Conservation (phyloP, 257 asterid species). For the Solanum raphanifolium region DNA sequence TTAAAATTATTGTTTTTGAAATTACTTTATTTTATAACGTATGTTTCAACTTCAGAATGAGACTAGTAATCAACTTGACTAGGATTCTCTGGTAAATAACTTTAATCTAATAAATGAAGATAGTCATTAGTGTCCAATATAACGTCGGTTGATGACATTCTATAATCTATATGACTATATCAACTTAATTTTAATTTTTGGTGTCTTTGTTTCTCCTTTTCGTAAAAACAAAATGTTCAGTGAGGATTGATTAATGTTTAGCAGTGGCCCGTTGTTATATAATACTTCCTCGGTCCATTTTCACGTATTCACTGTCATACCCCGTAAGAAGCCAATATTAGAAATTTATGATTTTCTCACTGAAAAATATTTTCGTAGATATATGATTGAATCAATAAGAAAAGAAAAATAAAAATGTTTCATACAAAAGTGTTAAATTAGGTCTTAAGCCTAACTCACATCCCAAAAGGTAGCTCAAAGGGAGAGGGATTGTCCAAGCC, state of each 20-base stretch:
- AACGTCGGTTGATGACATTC: not conserved
- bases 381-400: too few relatives aligned
- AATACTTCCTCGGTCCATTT: not conserved
- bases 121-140: not conserved
- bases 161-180: not conserved
- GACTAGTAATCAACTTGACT: not conserved
- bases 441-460: too few relatives aligned
- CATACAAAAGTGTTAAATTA: not conserved
- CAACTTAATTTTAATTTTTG: not conserved
- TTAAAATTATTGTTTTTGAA: not conserved
- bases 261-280: not conserved
- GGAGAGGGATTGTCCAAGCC: too few relatives aligned
- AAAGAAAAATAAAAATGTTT: too few relatives aligned
- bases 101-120: not conserved
- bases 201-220: not conserved
- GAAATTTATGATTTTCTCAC: too few relatives aligned
- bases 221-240: not conserved
- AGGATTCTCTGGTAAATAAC: not conserved
- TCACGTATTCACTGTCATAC: not conserved
- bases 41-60: not conserved
- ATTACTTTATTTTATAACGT: not conserved
- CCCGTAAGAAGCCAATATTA: too few relatives aligned
- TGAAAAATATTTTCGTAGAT: too few relatives aligned
- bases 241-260: not conserved
- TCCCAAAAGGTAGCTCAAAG: too few relatives aligned